These are phyloP conservation scores for Pleurotus salmoneostramineus DNA, from an alignment of 768 basidiomycete genomes.

Conservation along the genomic window DNA sequence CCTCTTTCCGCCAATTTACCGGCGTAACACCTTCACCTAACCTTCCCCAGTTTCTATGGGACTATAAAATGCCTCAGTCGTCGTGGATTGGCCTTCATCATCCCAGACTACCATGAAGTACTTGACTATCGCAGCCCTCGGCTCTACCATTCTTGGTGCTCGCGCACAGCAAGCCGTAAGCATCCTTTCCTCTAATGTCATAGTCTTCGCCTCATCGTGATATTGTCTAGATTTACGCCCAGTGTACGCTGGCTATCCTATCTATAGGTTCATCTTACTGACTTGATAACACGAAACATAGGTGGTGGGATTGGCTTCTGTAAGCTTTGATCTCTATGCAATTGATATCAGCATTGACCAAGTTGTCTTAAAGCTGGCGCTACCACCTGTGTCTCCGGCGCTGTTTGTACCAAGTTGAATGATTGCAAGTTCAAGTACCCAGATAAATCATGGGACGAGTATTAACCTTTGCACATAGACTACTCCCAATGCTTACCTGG, in stretches of 20 bases:
- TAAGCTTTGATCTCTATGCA: conserved; percentile 10
- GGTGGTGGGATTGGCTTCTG: conserved; percentile 22
- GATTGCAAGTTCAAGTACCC: conserved; percentile 19
- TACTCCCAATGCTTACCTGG: conserved; percentile 33
- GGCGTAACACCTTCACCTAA: not conserved
- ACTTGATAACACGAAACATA: conserved; percentile 1
- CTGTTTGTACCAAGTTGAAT: conserved; percentile 27
- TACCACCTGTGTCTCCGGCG: conserved; percentile 19
- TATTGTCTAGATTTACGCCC: conserved; percentile 10
- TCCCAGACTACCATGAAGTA: conserved; percentile 11
- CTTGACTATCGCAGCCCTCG: not conserved
- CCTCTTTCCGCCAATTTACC: not conserved
- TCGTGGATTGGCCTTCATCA: not conserved
- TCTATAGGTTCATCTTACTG: not conserved
- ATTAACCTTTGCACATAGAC: conserved; percentile 14
- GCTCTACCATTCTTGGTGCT: conserved; percentile 8
- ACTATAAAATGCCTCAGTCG: not conserved
- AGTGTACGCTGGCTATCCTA: conserved; percentile 13
- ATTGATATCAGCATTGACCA: conserved; percentile 11
- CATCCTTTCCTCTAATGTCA: not conserved
- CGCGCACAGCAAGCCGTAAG: conserved; percentile 20
- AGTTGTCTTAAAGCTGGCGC: not conserved
- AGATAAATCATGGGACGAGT: not conserved
- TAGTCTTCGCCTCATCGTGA: not conserved
- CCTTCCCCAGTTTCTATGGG: too few species aligned